Evolutionary conservation across 2,329 filamentous ascomycete species (phyloP).

Genomic region (Colletotrichum lini): DNA sequence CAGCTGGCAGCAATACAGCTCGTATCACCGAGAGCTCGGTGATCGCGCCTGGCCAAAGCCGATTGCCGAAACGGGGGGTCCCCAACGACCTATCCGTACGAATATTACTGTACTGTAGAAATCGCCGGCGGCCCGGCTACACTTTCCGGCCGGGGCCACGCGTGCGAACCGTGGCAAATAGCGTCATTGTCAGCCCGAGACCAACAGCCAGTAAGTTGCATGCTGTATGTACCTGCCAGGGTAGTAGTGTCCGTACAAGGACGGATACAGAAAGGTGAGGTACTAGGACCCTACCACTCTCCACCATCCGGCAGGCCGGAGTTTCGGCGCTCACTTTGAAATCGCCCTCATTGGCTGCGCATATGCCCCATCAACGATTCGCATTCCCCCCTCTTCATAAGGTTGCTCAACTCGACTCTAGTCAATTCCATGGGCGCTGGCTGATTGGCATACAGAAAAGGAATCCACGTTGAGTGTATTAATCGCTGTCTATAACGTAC

Average conservation of each 20-base stretch:
- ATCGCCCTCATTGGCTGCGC: constrained; percentile 21
- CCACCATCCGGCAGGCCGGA: constrained; percentile 10
- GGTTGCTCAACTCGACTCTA: not conserved
- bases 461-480: constrained; percentile 20
- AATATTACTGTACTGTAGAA: too few species aligned
- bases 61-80: not conserved
- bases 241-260: too few species aligned
- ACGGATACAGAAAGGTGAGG: not conserved
- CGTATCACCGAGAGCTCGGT: constrained; percentile 40
- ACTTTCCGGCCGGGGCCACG: constrained; percentile 12
- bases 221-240: not conserved
- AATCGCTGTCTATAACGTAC: constrained; percentile 33
- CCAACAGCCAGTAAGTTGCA: not conserved
- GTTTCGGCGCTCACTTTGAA: constrained; percentile 9
- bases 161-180: constrained; percentile 26
- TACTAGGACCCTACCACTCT: constrained; percentile 26
- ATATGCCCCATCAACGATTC: constrained; percentile 3
- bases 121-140: not conserved
- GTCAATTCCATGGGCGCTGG: not conserved
- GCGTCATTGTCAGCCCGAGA: constrained; percentile 5
- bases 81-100: too few species aligned
- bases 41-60: not conserved
- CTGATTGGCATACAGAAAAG: constrained; percentile 8
- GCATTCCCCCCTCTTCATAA: not conserved
- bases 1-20: not conserved